Evolutionary conservation across 495 filamentous ascomycete species (phyloP), one percentile per base, ranked within the genome.

Genomic region (Tuber magnatum): DNA sequence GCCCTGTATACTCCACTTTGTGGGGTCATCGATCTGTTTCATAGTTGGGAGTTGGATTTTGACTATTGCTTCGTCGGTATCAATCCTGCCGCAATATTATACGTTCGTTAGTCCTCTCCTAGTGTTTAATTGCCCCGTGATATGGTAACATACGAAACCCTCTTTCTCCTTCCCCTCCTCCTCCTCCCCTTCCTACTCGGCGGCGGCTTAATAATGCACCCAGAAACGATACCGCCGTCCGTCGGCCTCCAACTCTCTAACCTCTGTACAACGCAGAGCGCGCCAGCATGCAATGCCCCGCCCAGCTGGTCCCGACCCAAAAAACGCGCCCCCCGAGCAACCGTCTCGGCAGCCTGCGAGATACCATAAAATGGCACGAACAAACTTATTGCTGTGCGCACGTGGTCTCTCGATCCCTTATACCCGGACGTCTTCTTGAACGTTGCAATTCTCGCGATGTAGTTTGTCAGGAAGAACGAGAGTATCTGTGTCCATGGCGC

Each of bases 381-480:
- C 1, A 85, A 73, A 41, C 80, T 79, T 22, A 78, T 70, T 14
- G 82, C 44, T 16, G 79, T 83, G 70, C 73, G 76, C 20, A 82
- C 44, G 61, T 83, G 80, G 65, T 79, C 83, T 20, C 81, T 71
- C 46, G 79, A 81, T 12, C 77, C 71, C 28, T 78, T 77, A 61
- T 86, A 84, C 18, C 84, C 85, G 9, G 85, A 84, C 20, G 81
- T 80, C 28, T 85, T 82, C 46, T 85, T 84, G 35, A 86, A 84
- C 10, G 85, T 86, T 14, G 84, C 84, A 56, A 84, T 84, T 74
- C 86, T 85, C 44, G 86, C 80, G 5, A 86, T 51, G 69, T 86
- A 86, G 74, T 86, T 86, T n/a, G 82, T 83, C 12, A 86, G 51
- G 72, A 84, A 84, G 75, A 86, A 86, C 14, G 75, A 70, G 2